Base-by-base conservation (phyloP, 164 flowering plant genomes). In the Echeveria elegans region DNA sequence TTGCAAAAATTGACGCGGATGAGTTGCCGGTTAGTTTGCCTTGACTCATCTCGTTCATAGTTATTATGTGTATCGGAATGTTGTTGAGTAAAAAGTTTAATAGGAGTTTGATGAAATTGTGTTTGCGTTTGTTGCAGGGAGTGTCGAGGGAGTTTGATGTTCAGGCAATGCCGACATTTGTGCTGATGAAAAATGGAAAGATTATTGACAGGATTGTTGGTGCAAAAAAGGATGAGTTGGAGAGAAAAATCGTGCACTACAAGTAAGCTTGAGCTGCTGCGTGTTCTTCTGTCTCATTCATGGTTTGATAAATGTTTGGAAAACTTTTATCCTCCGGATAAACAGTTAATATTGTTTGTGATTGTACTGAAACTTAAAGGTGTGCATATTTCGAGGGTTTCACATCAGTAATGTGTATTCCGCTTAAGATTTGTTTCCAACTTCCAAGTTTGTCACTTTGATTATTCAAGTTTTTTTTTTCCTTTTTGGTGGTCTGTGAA, bases 121-220 rank as follows among this genome's bases (percentile, higher is more conserved):
- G 61, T 34, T 5, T 56, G 48, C 21, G 15, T 56, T 72, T 40
- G 23, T 63, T 23, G n/a, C 68, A 85, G 90, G 86, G 75, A 37
- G 92, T 87, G 64, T 78, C 95, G 1, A 71, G 68, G 68, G 89
- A 86, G 53, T 89, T 79, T 72, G 74, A 43, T 19, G 86, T 92
- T 67, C 82, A 83, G 74, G 88, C 87, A 0, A 84, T 89, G 96
- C 98, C 98, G 19, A 88, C 95, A 38, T 89, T 89, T 64, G 77
- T 92, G 73, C 67, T 92, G 77, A 19, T 89, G 68, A 89, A 86
- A 78, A 63, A 68, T 53, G 95, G 98, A 50, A 85, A 83, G 72
- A 86, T 80, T 70, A 81, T 86, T 59, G 95, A 80, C 14, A 81
- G 84, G 81, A 78, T 92, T 23, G 76, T 85, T 28, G 96, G 98